Evolutionary conservation across 108 stramenopile genomes (phyloP), one percentile per base, ranked within the genome.

Genomic region (Discostella pseudostelligera): DNA sequence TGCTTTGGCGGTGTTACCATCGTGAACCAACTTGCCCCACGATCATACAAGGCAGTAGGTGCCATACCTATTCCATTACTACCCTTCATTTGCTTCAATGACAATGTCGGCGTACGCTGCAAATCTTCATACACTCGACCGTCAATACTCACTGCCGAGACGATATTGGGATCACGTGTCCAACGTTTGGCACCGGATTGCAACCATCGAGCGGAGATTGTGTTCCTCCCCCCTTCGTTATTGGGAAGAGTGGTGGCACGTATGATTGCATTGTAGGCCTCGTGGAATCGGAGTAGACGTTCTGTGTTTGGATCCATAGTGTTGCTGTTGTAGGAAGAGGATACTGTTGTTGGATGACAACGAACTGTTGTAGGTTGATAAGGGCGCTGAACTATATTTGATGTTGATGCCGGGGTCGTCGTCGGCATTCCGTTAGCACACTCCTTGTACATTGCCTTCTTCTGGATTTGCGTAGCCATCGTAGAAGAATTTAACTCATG

Each of bases 241-340:
- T 51, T 42, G 44, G 49, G 29, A 69, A 32, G 32, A 4, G 32
- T 32, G 66, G 65, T 65, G 68, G 83, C 70, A 1, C 70, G 67
- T 84, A 88, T 86, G 53, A 89, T 85, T 61, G 88, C 85, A 46
- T 70, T 76, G 62, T 86, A 88, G 0, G 92, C 92, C 19, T 75
- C 86, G 53, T 89, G 85, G 59, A 93, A 93, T 54, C 86, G 78
- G n/a, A 60, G 70, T 54, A 77, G 60, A 22, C 81, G 74, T 28
- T 83, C 81, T 49, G 80, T 70, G 25, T 80, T 79, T 44, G 69
- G 74, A 39, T 26, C 50, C 14, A 51, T 22, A 12, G 50, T 51
- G 32, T 37, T 59, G 40, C 46, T 36, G 13, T 59, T 74, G 20
- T 4, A n/a, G n/a, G n/a, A n/a, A n/a, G n/a, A n/a, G n/a, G n/a